These are phyloP conservation scores for Eucalyptus leucophloia DNA, from an alignment of 345 rosid species.

Conservation along the genomic window DNA sequence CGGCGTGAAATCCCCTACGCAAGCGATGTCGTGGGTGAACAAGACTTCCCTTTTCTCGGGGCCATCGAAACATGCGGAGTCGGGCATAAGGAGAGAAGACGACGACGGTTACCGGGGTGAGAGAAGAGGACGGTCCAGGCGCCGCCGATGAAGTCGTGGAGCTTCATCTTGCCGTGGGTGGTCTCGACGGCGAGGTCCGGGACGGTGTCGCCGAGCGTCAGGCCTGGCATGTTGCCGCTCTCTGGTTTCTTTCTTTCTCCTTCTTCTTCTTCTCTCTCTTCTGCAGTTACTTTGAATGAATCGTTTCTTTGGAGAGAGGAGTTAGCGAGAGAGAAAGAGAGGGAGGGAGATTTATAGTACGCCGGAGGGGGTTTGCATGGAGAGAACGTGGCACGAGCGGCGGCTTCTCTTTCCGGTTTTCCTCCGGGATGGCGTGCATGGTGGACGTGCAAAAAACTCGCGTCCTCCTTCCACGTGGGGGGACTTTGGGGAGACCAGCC, in stretches of 20 bases:
- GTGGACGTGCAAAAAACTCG: not conserved
- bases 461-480: not conserved
- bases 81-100: not conserved
- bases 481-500: not conserved
- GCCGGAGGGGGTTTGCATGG: not conserved
- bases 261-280: not conserved
- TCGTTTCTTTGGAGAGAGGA: not conserved
- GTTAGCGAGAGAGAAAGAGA: not conserved
- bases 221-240: not conserved
- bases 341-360: not conserved
- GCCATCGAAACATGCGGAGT: not conserved
- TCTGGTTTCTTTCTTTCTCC: not conserved
- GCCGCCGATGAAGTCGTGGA: constrained; percentile 41
- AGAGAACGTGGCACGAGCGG: not conserved
- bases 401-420: not conserved
- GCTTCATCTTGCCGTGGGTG: constrained; percentile 52
- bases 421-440: not conserved
- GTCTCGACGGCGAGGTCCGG: constrained; percentile 65
- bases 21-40: too few species aligned
- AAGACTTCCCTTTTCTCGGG: not conserved
- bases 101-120: constrained; percentile 34
- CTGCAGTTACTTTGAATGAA: not conserved
- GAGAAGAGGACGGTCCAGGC: constrained; percentile 76
- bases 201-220: not conserved
- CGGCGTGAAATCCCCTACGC: constrained; percentile 72